Base-by-base conservation (phyloP, 108 stramenopile species). In the Schizochytrium sp. region DNA sequence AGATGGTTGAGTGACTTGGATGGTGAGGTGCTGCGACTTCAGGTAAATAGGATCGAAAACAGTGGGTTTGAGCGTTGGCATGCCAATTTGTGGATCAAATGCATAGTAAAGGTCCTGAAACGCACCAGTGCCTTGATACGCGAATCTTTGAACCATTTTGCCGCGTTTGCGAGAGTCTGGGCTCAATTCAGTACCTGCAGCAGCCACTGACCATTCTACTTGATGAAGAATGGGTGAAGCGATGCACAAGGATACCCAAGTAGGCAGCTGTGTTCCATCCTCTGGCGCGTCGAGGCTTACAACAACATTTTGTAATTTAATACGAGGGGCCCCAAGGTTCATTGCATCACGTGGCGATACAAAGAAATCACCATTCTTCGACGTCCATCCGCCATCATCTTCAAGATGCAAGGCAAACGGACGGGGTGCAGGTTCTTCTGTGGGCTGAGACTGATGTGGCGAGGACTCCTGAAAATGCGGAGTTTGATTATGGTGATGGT, bases 71-170 rank as follows among this genome's bases (percentile, higher is more conserved):
- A 69, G 64, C 12, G 44, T 10, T 44, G 64, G 64, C 12, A 69
- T 44, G 28, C 64, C 64, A 3, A 69, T 69, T 69, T 69, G 64
- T 7, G 64, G 64, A 44, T 69, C 64, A 15, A 69, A 69, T 7
- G 64, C 64, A 44, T 69, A 69, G 64, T 69, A 69, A 8, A 69
- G 28, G 64, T 69, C 64, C 64, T 69, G 64, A 15, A 69, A 69
- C 8, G 64, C 64, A 15, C 64, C 64, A 8, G 64, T 69, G 64
- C 64, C 64, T 44, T 69, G 64, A 44, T 69, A 69, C 19, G 64
- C 64, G 15, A 69, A 69, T 7, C 64, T 38, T 44, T 69, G 64
- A 0, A 7, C 64, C 0, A 12, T 5, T 2, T 15, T 7, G 2
- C 44, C 44, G 12, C 64, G 42, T 8, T 38, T 38, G 64, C 64